phyloP scores from a whole-genome alignment of 2,329 filamentous ascomycete species.

The Pseudocercospora fuligena region DNA sequence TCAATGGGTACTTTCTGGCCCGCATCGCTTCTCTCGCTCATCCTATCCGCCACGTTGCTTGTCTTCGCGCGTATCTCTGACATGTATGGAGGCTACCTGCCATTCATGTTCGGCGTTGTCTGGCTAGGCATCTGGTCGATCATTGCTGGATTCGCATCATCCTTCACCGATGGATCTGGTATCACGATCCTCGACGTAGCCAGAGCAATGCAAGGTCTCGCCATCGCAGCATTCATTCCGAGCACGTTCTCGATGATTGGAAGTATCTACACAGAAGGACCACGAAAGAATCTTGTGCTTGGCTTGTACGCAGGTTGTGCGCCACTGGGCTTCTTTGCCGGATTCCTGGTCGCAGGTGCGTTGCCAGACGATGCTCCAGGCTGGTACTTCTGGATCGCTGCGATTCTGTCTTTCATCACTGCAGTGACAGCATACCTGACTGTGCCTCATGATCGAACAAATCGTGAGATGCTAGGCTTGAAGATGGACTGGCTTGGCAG shows the following conservation, averaged over 20 bases:
- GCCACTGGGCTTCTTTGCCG: slow-evolving; percentile 44
- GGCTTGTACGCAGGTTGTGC: slow-evolving; percentile 44
- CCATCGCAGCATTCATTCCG: slow-evolving; percentile 43
- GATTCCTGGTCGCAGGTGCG: slow-evolving; percentile 41
- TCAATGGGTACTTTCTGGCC: slow-evolving; percentile 43
- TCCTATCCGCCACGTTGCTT: slow-evolving; percentile 41
- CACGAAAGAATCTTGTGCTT: slow-evolving; percentile 41
- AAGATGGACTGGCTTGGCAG: slow-evolving; percentile 46
- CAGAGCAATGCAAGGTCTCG: slow-evolving; percentile 44
- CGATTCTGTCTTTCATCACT: slow-evolving; percentile 36
- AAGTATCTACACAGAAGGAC: slow-evolving; percentile 40
- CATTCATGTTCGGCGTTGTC: slow-evolving; percentile 42
- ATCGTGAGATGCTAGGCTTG: slow-evolving; percentile 37
- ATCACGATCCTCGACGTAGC: slow-evolving; percentile 35
- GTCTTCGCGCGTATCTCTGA: slow-evolving; percentile 42
- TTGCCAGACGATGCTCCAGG: slow-evolving; percentile 32
- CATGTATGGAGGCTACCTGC: slow-evolving; percentile 43
- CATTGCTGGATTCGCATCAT: slow-evolving; percentile 39
- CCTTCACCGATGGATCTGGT: not conserved
- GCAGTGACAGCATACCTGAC: slow-evolving; percentile 39
- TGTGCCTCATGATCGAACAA: slow-evolving; percentile 40
- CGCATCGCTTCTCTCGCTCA: slow-evolving; percentile 41
- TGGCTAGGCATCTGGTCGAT: slow-evolving; percentile 44
- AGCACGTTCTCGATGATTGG: slow-evolving; percentile 42
- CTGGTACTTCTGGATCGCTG: slow-evolving; percentile 45